phyloP scores from a whole-genome alignment of 495 filamentous ascomycete species.

The Penicillium dipodomyicola region DNA sequence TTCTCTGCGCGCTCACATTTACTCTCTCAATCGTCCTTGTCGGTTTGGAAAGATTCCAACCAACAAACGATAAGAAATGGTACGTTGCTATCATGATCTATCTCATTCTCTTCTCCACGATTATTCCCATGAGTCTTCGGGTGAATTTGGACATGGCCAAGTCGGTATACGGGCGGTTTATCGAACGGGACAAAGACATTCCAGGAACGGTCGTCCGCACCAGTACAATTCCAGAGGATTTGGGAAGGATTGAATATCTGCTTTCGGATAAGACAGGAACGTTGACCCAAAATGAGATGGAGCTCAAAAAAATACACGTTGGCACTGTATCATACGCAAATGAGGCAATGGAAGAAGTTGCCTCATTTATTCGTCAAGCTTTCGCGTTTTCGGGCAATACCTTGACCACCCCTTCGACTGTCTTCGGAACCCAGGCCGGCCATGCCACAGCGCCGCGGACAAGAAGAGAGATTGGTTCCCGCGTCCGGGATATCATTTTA shows the following conservation, averaged over 20 bases:
- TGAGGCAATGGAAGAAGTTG: slow-evolving; percentile 97
- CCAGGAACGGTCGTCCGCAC: slow-evolving; percentile 90
- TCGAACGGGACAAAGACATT: slow-evolving; percentile 86
- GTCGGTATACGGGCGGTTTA: slow-evolving; percentile 91
- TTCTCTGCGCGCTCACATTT: slow-evolving; percentile 85
- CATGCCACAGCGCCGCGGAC: slow-evolving; percentile 69
- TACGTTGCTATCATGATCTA: slow-evolving; percentile 95
- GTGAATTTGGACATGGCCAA: slow-evolving; percentile 98
- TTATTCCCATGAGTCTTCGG: slow-evolving; percentile 93
- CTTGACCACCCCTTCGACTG: slow-evolving; percentile 73
- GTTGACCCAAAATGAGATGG: slow-evolving; percentile 97
- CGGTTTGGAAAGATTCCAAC: slow-evolving; percentile 75
- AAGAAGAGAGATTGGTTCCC: slow-evolving; percentile 85
- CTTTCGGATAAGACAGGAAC: slow-evolving; percentile 98
- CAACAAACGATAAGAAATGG: slow-evolving; percentile 65
- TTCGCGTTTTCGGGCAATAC: slow-evolving; percentile 67
- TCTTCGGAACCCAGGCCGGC: slow-evolving; percentile 55
- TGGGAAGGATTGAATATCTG: slow-evolving; percentile 94
- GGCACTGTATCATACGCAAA: slow-evolving; percentile 97
- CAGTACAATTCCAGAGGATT: slow-evolving; percentile 94
- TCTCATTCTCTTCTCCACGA: slow-evolving; percentile 96
- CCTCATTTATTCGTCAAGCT: slow-evolving; percentile 77
- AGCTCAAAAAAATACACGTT: slow-evolving; percentile 97
- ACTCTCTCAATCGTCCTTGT: slow-evolving; percentile 87
- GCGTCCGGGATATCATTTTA: slow-evolving; percentile 85